These are phyloP conservation scores for Aulographum hederae DNA, from an alignment of 2,329 filamentous ascomycete genomes.

Conservation along the genomic window DNA sequence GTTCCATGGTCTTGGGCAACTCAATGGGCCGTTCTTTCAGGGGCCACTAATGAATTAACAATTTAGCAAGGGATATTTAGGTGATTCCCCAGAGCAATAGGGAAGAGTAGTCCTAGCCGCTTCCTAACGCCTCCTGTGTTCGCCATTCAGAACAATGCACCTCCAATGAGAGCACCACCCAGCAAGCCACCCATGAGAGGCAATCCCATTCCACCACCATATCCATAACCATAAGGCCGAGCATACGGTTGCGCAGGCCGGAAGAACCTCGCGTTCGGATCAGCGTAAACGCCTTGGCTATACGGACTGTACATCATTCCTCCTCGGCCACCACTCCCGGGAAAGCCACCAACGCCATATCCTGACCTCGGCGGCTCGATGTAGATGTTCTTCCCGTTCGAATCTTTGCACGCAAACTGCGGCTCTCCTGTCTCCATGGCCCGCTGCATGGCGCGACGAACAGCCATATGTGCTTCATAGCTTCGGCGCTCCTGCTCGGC, in stretches of 20 bases:
- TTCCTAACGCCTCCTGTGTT: too few species aligned
- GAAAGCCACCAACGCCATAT: constrained; percentile 6
- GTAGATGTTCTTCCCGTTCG: constrained; percentile 36
- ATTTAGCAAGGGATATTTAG: too few species aligned
- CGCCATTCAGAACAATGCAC: constrained; percentile 18
- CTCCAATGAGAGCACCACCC: constrained; percentile 28
- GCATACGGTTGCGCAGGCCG: constrained; percentile 29
- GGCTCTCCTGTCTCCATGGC: constrained; percentile 37
- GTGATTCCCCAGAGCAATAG: too few species aligned
- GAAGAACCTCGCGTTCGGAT: constrained; percentile 29
- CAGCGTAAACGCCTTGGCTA: constrained; percentile 24
- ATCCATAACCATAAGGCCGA: constrained; percentile 23
- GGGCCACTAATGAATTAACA: too few species aligned
- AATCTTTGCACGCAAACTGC: constrained; percentile 35
- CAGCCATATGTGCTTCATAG: constrained; percentile 33
- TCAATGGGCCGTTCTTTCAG: too few species aligned
- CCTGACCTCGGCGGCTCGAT: constrained; percentile 36
- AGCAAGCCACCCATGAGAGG: constrained; percentile 27
- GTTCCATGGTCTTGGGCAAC: too few species aligned
- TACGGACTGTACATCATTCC: constrained; percentile 29
- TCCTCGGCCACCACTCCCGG: constrained; percentile 7
- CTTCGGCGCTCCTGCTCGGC: constrained; percentile 30
- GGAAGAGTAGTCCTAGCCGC: too few species aligned
- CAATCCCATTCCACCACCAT: constrained; percentile 27
- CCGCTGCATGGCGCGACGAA: constrained; percentile 30